phyloP scores from a whole-genome alignment of 2,329 filamentous ascomycete species.

The Colletotrichum sp. region DNA sequence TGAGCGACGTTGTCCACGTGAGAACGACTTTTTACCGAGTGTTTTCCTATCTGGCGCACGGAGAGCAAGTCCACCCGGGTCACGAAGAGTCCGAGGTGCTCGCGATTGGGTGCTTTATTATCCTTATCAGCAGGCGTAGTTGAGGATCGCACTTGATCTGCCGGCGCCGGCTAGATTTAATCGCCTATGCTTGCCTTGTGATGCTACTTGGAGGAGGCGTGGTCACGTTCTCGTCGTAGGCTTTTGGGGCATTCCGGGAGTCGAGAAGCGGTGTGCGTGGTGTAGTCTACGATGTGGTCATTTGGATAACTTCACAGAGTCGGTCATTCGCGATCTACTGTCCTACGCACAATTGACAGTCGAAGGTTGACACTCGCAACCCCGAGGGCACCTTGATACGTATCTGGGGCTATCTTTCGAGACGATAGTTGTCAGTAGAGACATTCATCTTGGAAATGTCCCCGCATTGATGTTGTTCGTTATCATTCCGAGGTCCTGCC shows the following conservation, averaged over 20 bases:
- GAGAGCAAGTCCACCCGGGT: background rate
- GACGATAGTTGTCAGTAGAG: background rate
- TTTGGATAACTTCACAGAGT: background rate
- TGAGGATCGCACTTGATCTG: background rate
- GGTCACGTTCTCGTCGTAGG: background rate
- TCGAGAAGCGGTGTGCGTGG: background rate
- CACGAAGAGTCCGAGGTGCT: background rate
- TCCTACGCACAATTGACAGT: rapidly evolving
- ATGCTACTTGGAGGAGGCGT: background rate
- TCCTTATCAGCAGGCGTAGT: background rate
- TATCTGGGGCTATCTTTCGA: background rate
- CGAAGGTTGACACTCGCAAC: background rate
- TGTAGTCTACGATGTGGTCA: background rate
- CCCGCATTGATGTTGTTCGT: background rate
- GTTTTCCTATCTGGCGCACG: background rate
- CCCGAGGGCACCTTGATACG: background rate
- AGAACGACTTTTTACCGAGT: background rate
- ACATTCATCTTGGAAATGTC: background rate
- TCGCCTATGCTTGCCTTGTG: background rate
- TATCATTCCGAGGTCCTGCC: background rate
- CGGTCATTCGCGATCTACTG: background rate
- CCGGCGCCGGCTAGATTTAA: background rate
- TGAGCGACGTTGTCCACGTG: background rate
- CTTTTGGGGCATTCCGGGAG: background rate
- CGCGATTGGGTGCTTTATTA: background rate